Percentiles rank a stretch among this genome's conserved stretches.
These are phyloP conservation scores for Russula compacta DNA, from an alignment of 768 basidiomycete species.

Conservation along the genomic window DNA sequence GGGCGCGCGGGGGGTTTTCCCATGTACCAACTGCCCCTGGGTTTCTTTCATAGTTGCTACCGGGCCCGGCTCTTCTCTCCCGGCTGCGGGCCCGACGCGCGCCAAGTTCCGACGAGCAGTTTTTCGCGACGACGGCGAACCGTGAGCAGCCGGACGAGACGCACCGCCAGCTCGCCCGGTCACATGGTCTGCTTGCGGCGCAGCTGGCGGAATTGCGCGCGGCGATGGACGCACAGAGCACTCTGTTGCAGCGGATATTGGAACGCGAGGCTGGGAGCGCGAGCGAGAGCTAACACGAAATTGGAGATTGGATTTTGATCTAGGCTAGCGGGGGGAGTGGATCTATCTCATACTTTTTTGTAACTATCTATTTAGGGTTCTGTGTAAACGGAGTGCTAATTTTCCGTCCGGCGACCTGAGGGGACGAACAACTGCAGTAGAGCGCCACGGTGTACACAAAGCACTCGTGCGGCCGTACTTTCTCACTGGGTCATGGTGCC, in stretches of 20 bases:
- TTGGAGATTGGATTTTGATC: not conserved
- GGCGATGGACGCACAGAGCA: constrained; percentile 51
- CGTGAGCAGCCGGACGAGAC: constrained; percentile 35
- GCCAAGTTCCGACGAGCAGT: not conserved
- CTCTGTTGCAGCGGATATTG: constrained; percentile 34
- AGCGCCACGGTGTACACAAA: too few relatives aligned
- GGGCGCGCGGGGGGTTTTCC: too few relatives aligned
- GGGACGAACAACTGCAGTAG: too few relatives aligned
- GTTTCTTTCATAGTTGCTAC: not conserved
- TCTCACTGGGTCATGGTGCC: too few relatives aligned
- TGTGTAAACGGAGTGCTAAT: too few relatives aligned
- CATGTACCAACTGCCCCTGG: not conserved
- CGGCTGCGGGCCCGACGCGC: not conserved
- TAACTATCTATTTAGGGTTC: too few relatives aligned
- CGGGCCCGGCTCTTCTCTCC: not conserved
- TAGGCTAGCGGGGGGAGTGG: too few relatives aligned
- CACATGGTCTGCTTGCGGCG: constrained; percentile 53
- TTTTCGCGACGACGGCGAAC: not conserved
- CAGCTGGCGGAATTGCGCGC: constrained; percentile 53
- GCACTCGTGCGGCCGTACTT: too few relatives aligned
- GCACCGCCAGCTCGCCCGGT: constrained; percentile 54
- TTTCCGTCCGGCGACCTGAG: too few relatives aligned
- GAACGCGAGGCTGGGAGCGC: constrained; percentile 1
- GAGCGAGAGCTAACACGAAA: constrained; percentile 2
- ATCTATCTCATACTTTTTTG: too few relatives aligned